phyloP scores from a whole-genome alignment of 2,329 filamentous ascomycete species.

The Blastomyces percursus region DNA sequence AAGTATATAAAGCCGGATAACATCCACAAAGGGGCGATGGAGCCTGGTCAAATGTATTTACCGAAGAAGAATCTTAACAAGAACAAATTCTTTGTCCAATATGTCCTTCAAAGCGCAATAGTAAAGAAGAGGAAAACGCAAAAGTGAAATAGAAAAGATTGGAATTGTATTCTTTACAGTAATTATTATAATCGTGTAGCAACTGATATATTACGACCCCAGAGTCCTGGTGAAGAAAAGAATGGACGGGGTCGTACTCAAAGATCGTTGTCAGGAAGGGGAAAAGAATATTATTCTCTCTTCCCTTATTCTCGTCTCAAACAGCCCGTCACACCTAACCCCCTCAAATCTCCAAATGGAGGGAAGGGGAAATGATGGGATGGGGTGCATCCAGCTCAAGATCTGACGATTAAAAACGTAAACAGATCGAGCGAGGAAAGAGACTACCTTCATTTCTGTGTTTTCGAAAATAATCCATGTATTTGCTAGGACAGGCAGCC shows the following conservation, averaged over 20 bases:
- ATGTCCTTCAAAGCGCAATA: background rate
- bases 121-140: background rate
- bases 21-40: background rate
- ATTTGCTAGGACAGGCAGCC: background rate
- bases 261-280: slow-evolving; percentile 33
- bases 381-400: slow-evolving; percentile 30
- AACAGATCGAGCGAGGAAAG: slow-evolving; percentile 43
- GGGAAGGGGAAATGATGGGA: slow-evolving; percentile 13
- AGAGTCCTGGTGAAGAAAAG: slow-evolving; percentile 22
- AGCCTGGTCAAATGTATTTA: background rate
- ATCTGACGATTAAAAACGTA: slow-evolving; percentile 22
- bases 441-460: slow-evolving; percentile 25
- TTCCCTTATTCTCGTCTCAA: slow-evolving; percentile 38
- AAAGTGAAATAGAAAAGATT: background rate
- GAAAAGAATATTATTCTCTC: slow-evolving; percentile 2
- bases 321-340: slow-evolving; percentile 23
- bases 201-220: slow-evolving; percentile 38
- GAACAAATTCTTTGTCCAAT: background rate
- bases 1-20: background rate
- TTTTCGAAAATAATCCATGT: background rate
- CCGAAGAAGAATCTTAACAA: background rate
- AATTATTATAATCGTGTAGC: slow-evolving; percentile 22
- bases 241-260: slow-evolving; percentile 40
- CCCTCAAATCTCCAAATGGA: slow-evolving; percentile 18
- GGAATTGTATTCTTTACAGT: background rate